A percentile compares a stretch with the other conserved stretches of the same genome.
Conservation (phyloP, 2,329 filamentous ascomycete genomes). For the Diaporthe eres region DNA sequence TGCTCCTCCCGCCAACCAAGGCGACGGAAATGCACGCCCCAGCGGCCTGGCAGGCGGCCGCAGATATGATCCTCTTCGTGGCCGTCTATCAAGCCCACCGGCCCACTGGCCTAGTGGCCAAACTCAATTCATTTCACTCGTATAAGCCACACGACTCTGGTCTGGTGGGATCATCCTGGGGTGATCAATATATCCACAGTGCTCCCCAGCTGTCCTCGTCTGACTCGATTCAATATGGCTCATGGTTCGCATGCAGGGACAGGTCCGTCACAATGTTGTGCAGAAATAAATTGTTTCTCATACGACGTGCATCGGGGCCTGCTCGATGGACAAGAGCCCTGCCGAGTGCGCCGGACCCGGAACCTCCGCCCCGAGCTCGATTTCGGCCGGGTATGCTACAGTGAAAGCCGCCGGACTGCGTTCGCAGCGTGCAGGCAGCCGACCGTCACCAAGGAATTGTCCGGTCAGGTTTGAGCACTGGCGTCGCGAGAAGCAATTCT, state of each 20-base stretch:
- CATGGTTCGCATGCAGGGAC: background rate
- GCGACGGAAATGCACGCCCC: background rate
- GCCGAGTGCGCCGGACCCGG: background rate
- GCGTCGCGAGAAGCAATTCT: background rate
- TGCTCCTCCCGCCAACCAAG: conserved; percentile 12
- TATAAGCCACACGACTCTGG: background rate
- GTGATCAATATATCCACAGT: background rate
- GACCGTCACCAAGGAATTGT: background rate
- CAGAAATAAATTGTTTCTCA: conserved; percentile 1
- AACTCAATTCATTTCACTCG: conserved; percentile 26
- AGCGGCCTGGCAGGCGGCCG: conserved; percentile 5
- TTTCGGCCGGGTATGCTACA: conserved; percentile 9
- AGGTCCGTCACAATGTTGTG: background rate
- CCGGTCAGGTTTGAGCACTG: background rate
- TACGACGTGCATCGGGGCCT: conserved; percentile 1
- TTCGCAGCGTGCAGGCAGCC: background rate
- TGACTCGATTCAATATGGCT: background rate
- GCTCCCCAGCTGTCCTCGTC: background rate
- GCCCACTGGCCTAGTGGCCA: conserved; percentile 13
- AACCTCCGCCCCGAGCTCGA: background rate
- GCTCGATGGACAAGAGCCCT: too few relatives aligned
- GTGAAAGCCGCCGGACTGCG: background rate
- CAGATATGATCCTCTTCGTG: background rate
- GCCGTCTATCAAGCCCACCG: background rate
- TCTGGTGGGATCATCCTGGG: conserved; percentile 23